Evolutionary conservation across 1,284 basidiomycete genomes (phyloP).

Genomic region (Ceratobasidium theobromae): DNA sequence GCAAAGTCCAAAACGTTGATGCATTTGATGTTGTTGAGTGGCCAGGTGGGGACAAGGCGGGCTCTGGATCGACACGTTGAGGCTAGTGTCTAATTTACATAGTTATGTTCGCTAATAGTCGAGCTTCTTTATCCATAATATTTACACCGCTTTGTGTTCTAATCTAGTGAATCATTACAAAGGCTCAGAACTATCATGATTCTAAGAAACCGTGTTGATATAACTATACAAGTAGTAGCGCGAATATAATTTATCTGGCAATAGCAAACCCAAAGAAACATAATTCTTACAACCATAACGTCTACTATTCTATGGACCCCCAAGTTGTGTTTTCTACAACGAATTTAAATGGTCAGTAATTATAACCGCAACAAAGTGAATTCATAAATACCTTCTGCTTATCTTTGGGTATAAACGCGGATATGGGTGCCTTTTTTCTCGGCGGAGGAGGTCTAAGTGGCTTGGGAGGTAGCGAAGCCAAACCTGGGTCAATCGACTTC

Average conservation of each 20-base stretch:
- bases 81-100: background rate
- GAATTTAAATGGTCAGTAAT: background rate
- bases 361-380: background rate
- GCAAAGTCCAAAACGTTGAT: constrained; percentile 5
- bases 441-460: background rate
- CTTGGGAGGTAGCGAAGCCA: constrained; percentile 1
- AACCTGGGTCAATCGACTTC: background rate
- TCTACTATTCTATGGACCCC: constrained; percentile 6
- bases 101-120: background rate
- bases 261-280: background rate
- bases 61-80: background rate
- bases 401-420: constrained; percentile 20
- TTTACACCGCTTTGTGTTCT: too few species aligned
- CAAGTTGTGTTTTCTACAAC: constrained; percentile 16
- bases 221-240: background rate
- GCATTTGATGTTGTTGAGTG: constrained; percentile 19
- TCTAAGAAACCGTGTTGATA: too few species aligned
- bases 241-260: background rate
- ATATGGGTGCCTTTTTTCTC: constrained; percentile 6
- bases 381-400: constrained; percentile 6
- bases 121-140: too few species aligned
- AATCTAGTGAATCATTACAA: too few species aligned
- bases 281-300: background rate
- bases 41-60: background rate
- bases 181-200: too few species aligned